Percentiles rank a stretch among this genome's conserved stretches.
These are phyloP conservation scores for Eucalyptus camaldulensis DNA, from an alignment of 345 rosid species.

Conservation along the genomic window DNA sequence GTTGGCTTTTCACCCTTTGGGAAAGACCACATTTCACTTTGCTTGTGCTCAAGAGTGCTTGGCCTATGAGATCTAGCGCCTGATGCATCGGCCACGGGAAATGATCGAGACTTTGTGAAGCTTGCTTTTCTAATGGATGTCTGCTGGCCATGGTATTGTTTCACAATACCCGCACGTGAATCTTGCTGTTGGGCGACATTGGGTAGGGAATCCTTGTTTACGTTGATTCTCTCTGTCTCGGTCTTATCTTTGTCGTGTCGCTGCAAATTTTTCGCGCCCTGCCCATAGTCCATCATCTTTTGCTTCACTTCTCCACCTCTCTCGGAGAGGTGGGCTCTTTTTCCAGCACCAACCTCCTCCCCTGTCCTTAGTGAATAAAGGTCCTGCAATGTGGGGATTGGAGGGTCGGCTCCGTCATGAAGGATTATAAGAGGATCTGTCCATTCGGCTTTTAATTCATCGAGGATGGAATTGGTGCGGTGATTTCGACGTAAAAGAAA, in stretches of 20 bases:
- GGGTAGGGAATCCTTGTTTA: neutral
- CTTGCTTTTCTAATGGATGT: slow-evolving; percentile 4
- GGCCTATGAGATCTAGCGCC: slow-evolving; percentile 12
- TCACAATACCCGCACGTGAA: slow-evolving; percentile 12
- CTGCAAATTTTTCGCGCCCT: neutral
- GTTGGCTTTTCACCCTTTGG: slow-evolving; percentile 11
- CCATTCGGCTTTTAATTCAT: neutral
- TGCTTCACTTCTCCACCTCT: neutral
- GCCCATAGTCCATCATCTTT: neutral
- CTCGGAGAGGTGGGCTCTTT: neutral
- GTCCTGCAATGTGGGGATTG: neutral
- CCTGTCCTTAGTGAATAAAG: neutral
- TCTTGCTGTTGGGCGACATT: neutral
- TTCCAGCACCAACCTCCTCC: neutral
- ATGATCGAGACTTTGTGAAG: slow-evolving; percentile 69
- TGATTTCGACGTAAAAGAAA: neutral
- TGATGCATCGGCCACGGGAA: slow-evolving; percentile 40
- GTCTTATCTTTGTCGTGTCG: neutral
- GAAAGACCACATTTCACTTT: slow-evolving; percentile 54
- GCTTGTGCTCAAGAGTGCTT: slow-evolving; percentile 61
- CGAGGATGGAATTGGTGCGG: neutral
- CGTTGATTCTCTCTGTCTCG: neutral
- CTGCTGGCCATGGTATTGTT: slow-evolving; percentile 16
- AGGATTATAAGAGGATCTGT: neutral
- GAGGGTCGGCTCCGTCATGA: neutral